phyloP scores from a whole-genome alignment of 2,329 filamentous ascomycete genomes.

The Macrophomina pseudophaseolina region DNA sequence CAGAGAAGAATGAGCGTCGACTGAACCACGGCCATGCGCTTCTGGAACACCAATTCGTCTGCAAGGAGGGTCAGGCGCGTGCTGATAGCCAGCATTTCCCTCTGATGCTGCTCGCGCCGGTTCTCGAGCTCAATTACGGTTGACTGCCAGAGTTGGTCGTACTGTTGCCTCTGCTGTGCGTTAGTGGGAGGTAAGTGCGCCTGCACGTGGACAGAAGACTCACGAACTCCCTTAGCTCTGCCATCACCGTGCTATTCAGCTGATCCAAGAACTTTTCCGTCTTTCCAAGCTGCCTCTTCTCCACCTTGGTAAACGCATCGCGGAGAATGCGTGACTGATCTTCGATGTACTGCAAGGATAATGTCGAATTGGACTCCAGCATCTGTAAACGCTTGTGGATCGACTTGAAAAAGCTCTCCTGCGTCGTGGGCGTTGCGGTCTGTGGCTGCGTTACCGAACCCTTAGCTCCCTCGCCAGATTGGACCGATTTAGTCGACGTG shows the following conservation, averaged over 20 bases:
- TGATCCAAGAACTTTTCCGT: constrained; percentile 80
- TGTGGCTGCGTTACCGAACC: constrained; percentile 28
- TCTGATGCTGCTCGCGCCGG: constrained; percentile 82
- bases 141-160: constrained; percentile 96
- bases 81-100: constrained; percentile 82
- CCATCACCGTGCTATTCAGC: constrained; percentile 85
- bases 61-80: constrained; percentile 83
- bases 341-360: constrained; percentile 95
- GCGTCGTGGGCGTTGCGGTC: constrained; percentile 76
- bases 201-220: constrained; percentile 5
- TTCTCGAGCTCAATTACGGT: constrained; percentile 90
- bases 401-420: constrained; percentile 97
- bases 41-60: constrained; percentile 85
- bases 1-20: constrained; percentile 85
- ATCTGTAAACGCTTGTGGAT: constrained; percentile 91
- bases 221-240: constrained; percentile 68
- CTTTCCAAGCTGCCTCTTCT: constrained; percentile 85
- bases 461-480: constrained; percentile 14
- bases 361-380: constrained; percentile 88
- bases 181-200: background rate
- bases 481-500: constrained; percentile 28
- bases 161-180: constrained; percentile 68
- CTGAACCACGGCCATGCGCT: constrained; percentile 92
- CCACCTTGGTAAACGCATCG: constrained; percentile 83
- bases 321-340: constrained; percentile 90